A percentile compares a stretch with the other conserved stretches of the same genome.
These are phyloP conservation scores for Fraxinus excelsior DNA, from an alignment of 257 asterid species.

Conservation along the genomic window DNA sequence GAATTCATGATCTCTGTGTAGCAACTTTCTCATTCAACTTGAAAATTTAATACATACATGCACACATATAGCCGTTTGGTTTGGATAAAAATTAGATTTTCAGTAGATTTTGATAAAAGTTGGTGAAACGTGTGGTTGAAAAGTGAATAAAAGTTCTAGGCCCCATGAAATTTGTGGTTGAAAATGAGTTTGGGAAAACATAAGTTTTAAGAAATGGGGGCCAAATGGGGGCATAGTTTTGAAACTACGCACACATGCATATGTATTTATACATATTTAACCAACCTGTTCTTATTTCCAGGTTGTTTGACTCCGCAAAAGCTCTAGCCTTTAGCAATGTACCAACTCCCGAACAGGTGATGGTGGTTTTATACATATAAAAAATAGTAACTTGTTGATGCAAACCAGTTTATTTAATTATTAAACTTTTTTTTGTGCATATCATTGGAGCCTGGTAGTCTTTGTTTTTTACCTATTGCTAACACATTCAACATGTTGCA, in stretches of 20 bases:
- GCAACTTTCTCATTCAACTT: not conserved
- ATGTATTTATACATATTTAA: not conserved
- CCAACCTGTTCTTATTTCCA: conserved; percentile 30
- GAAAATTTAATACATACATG: not conserved
- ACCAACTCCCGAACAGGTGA: conserved; percentile 76
- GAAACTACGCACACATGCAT: no score
- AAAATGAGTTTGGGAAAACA: no score
- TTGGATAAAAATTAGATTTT: no score
- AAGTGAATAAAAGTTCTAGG: no score
- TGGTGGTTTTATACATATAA: conserved; percentile 5
- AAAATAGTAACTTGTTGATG: conserved; percentile 13
- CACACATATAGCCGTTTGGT: not conserved
- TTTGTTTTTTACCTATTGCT: not conserved
- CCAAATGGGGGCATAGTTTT: no score
- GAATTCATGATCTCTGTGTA: not conserved
- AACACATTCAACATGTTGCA: conserved; percentile 37
- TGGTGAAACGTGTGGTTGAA: no score
- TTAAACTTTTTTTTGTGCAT: not conserved
- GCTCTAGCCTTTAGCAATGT: conserved; percentile 75
- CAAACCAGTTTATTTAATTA: not conserved
- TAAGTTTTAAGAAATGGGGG: no score
- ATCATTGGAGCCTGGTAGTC: not conserved
- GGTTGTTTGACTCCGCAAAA: conserved; percentile 89
- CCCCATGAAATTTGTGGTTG: no score
- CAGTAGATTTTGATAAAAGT: no score